Evolutionary conservation across 1,139 yeast genomes (phyloP), one percentile per base, ranked within the genome.

Genomic region (Hyphopichia khmerensis): DNA sequence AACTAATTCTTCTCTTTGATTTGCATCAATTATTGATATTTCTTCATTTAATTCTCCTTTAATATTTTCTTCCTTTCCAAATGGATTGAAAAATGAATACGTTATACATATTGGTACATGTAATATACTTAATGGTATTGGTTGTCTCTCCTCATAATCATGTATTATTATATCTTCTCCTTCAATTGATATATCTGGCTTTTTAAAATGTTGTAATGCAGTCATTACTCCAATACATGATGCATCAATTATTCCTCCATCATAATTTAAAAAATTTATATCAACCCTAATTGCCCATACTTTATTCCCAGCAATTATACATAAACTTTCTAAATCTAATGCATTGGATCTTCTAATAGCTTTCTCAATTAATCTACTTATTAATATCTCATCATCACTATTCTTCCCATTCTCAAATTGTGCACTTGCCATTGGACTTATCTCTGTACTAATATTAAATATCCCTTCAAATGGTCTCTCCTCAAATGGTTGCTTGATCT

Each of bases 401-500:
- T 79, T 84, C 47, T 82, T 76, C 35, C 80, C 81, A 54, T 81
- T 80, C 53, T 90, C 96, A 60, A 89, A 90, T 54, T 80, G 72
- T 2, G 96, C 84, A 11, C 89, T 82, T 1, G 96, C 96, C 90
- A 91, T 86, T 21, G 97, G 86, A 15, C 91, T 79, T 40, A 88
- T 80, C 56, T 93, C 98, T 5, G 96, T 87, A 40, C 87, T 81
- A 24, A 93, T 90, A 35, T 79, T 71, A 59, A 93, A 90, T 3
- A 87, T 62, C 1, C 99, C 99, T 64, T 95, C 99, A 58, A 88
- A 91, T 1, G 98, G 98, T 40, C 96, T 74, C 53, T 91, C 96
- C 43, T 89, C 96, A 52, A 77, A 85, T 0, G 99, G 99, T 47
- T 79, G 77, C 9, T 80, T 75, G n/a, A 95, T 82, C 44, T 80